phyloP scores from a whole-genome alignment of 176 grass and related monocot species.

The Bonia amplexicaulis region DNA sequence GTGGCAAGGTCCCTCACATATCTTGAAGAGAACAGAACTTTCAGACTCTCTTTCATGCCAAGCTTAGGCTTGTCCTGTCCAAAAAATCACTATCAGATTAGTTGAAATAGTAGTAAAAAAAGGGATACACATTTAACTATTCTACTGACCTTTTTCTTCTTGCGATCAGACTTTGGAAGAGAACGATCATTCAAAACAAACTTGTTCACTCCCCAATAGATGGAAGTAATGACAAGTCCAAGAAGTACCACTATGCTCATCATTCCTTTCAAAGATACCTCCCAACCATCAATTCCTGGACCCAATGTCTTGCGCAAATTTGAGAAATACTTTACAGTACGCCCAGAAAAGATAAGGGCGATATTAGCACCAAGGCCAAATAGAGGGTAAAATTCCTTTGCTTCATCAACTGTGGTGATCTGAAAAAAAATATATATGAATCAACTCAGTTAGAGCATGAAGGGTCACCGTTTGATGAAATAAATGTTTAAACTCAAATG shows the following conservation, averaged over 20 bases:
- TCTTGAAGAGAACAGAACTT: conserved; percentile 64
- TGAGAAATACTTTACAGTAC: conserved; percentile 88
- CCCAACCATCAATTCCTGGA: conserved; percentile 85
- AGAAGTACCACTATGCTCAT: conserved; percentile 90
- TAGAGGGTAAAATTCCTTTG: conserved; percentile 87
- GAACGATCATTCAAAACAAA: conserved; percentile 73
- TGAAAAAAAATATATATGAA: conserved; percentile 16
- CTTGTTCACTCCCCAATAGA: conserved; percentile 79
- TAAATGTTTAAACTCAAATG: not conserved
- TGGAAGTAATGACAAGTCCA: conserved; percentile 56
- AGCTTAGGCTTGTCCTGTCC: conserved; percentile 75
- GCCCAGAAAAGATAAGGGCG: conserved; percentile 74
- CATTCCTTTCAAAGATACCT: conserved; percentile 87
- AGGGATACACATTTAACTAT: not conserved
- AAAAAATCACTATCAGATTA: not conserved
- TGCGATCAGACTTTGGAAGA: conserved; percentile 65
- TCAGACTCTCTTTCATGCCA: conserved; percentile 79
- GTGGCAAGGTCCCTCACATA: conserved; percentile 87
- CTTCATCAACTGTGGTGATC: conserved; percentile 90
- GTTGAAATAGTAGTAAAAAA: not conserved
- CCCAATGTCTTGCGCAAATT: conserved; percentile 80
- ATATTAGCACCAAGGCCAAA: conserved; percentile 91
- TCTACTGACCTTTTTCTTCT: conserved; percentile 60
- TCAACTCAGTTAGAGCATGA: not conserved
- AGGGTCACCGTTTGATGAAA: not conserved